phyloP scores from a whole-genome alignment of 2,329 filamentous ascomycete species.

The Pseudogymnoascus sp. region DNA sequence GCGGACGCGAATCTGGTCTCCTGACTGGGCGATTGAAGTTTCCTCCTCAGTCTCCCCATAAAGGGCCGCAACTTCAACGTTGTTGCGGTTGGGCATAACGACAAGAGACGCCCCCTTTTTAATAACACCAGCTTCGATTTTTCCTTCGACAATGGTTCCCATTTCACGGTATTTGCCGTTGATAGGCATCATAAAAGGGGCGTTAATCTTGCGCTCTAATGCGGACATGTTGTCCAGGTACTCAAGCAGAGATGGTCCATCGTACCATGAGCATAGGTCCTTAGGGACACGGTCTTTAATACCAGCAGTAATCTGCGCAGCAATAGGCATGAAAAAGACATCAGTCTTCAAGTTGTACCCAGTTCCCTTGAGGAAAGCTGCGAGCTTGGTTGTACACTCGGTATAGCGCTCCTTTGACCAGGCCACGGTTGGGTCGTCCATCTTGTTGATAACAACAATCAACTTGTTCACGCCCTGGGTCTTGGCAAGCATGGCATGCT shows the following conservation, averaged over 20 bases:
- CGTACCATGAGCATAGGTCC: slow-evolving; percentile 72
- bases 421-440: slow-evolving; percentile 94
- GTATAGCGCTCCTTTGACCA: slow-evolving; percentile 92
- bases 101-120: slow-evolving; percentile 81
- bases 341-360: slow-evolving; percentile 94
- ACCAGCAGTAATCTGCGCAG: slow-evolving; percentile 75
- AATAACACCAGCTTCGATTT: slow-evolving; percentile 88
- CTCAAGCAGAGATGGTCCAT: slow-evolving; percentile 84
- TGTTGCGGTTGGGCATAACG: slow-evolving; percentile 93
- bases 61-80: slow-evolving; percentile 71
- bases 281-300: slow-evolving; percentile 84
- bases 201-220: slow-evolving; percentile 90
- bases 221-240: slow-evolving; percentile 92
- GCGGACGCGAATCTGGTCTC: slow-evolving; percentile 88
- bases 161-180: slow-evolving; percentile 95
- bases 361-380: slow-evolving; percentile 80
- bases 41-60: slow-evolving; percentile 98
- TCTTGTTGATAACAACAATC: slow-evolving; percentile 94
- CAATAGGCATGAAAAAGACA: slow-evolving; percentile 91
- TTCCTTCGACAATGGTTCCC: slow-evolving; percentile 95
- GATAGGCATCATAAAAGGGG: slow-evolving; percentile 98
- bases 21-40: slow-evolving; percentile 70
- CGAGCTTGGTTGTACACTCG: slow-evolving; percentile 85
- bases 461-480: slow-evolving; percentile 98
- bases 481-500: slow-evolving; percentile 96